These are phyloP conservation scores for Fusarium sterilihyphosum DNA, from an alignment of 2,329 filamentous ascomycete species.

Conservation along the genomic window DNA sequence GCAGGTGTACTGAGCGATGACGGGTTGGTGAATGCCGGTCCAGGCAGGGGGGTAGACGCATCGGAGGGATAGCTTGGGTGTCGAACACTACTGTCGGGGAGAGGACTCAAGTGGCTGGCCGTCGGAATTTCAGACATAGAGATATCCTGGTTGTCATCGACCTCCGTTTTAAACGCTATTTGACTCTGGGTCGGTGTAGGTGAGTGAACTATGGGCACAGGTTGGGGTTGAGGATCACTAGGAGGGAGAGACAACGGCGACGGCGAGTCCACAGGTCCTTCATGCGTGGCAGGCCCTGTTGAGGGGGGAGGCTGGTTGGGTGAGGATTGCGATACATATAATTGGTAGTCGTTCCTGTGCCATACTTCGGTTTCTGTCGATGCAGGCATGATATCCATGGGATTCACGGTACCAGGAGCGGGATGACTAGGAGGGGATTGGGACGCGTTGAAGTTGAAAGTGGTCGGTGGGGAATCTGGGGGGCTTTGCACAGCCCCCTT, in stretches of 20 bases:
- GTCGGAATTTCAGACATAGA: slow-evolving; percentile 41
- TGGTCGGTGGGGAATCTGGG: slow-evolving; percentile 41
- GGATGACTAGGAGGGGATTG: slow-evolving; percentile 48
- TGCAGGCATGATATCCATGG: slow-evolving; percentile 63
- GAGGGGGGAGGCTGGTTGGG: slow-evolving; percentile 27
- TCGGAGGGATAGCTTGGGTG: slow-evolving; percentile 52
- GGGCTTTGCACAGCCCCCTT: slow-evolving; percentile 37
- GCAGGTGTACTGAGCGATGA: slow-evolving; percentile 59
- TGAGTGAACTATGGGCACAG: slow-evolving; percentile 43
- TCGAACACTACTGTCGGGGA: slow-evolving; percentile 39
- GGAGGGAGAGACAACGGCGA: slow-evolving; percentile 42
- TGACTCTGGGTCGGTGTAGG: slow-evolving; percentile 41
- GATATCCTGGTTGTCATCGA: slow-evolving; percentile 34
- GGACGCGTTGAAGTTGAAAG: slow-evolving; percentile 39
- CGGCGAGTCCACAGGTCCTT: slow-evolving; percentile 37
- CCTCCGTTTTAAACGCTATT: slow-evolving; percentile 25
- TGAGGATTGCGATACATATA: slow-evolving; percentile 45
- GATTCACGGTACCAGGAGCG: slow-evolving; percentile 61
- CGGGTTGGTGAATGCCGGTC: slow-evolving; percentile 52
- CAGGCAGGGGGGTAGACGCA: slow-evolving; percentile 54
- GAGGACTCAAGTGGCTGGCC: slow-evolving; percentile 39
- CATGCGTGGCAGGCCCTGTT: slow-evolving; percentile 13
- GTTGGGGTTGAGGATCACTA: slow-evolving; percentile 28
- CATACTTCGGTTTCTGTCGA: slow-evolving; percentile 51
- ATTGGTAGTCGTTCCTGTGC: slow-evolving; percentile 51